Evolutionary conservation across 768 basidiomycete genomes (phyloP).

Genomic region (Cubamyces lactineus): DNA sequence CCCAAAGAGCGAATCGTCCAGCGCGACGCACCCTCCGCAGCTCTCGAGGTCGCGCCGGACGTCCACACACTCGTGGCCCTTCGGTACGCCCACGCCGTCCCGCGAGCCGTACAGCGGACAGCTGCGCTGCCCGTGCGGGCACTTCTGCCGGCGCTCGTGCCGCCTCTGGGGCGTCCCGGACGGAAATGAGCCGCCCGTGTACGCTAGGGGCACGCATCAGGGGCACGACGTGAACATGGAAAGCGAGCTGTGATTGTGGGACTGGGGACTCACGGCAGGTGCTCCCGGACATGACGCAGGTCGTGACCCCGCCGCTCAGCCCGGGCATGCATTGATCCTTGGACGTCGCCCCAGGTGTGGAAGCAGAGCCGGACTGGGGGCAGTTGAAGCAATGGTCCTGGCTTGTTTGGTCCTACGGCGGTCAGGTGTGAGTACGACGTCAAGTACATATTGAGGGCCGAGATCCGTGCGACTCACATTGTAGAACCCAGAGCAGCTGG

Average conservation of each 20-base stretch:
- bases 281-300: constrained; percentile 15
- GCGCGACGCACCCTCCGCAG: constrained; percentile 31
- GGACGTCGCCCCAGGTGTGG: constrained; percentile 17
- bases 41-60: constrained; percentile 28
- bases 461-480: not conserved
- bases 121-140: constrained; percentile 18
- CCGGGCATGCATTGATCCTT: constrained; percentile 18
- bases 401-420: constrained; percentile 16
- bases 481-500: constrained; percentile 29
- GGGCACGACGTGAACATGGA: not conserved
- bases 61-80: constrained; percentile 28
- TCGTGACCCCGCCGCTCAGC: constrained; percentile 16
- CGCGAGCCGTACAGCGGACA: constrained; percentile 23
- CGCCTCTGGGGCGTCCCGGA: constrained; percentile 8
- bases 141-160: constrained; percentile 1
- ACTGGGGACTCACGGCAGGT: constrained; percentile 24
- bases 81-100: constrained; percentile 9
- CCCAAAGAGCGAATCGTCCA: constrained; percentile 25
- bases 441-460: not conserved
- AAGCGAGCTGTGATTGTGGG: not conserved
- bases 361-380: constrained; percentile 24
- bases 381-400: constrained; percentile 28
- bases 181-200: constrained; percentile 17
- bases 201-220: constrained; percentile 8
- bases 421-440: not conserved